These are phyloP conservation scores for Danielia reshetovae DNA, from an alignment of 805 yeast species.

Conservation along the genomic window DNA sequence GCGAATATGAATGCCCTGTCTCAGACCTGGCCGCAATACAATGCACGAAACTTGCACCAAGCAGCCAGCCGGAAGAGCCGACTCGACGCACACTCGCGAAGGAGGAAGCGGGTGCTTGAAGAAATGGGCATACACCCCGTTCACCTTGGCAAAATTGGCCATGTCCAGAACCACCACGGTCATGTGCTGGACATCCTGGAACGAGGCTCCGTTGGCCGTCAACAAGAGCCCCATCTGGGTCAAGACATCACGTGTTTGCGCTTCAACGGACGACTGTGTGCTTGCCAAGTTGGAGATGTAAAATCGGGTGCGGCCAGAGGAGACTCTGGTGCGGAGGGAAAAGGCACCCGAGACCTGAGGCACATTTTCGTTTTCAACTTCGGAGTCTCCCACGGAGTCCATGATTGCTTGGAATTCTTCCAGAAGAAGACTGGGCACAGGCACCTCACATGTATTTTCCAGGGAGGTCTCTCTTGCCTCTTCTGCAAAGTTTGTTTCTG, in stretches of 20 bases:
- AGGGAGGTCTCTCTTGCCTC: constrained; percentile 12
- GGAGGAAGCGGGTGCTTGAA: constrained; percentile 71
- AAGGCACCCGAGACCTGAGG: not conserved
- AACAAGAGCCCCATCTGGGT: constrained; percentile 36
- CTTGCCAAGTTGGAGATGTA: constrained; percentile 30
- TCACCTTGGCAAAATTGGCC: constrained; percentile 59
- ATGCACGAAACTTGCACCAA: constrained; percentile 60
- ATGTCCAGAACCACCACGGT: constrained; percentile 62
- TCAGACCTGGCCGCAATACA: constrained; percentile 32
- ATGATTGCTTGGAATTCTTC: constrained; percentile 3
- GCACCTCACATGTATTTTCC: constrained; percentile 44
- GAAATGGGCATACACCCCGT: constrained; percentile 51
- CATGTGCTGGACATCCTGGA: constrained; percentile 53
- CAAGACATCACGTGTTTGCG: constrained; percentile 51
- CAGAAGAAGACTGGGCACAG: constrained; percentile 21
- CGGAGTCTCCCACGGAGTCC: not conserved
- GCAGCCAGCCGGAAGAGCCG: constrained; percentile 38
- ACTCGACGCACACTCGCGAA: constrained; percentile 78
- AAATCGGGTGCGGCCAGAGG: constrained; percentile 15
- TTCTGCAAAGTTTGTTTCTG: too few species aligned
- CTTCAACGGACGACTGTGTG: constrained; percentile 12
- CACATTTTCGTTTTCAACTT: not conserved
- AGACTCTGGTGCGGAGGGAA: not conserved
- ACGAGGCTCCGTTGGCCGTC: constrained; percentile 22
- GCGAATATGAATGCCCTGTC: constrained; percentile 82